Evolutionary conservation across 2,329 filamentous ascomycete genomes (phyloP).

Genomic region (Fusarium coicis): DNA sequence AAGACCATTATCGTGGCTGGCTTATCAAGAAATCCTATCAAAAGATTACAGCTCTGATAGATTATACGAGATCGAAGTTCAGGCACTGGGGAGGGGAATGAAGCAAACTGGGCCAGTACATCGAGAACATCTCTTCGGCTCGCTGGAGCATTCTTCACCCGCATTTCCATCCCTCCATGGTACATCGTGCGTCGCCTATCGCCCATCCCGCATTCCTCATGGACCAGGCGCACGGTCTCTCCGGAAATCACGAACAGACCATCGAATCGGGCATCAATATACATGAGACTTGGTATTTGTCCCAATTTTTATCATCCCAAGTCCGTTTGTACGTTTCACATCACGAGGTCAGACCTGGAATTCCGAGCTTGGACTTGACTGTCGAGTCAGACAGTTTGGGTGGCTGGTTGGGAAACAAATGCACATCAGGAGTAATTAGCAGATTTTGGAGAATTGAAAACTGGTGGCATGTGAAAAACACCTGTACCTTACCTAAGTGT

Average conservation of each 20-base stretch:
- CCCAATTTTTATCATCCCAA: background rate
- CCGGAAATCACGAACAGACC: background rate
- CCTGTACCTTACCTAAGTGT: background rate
- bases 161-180: background rate
- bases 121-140: background rate
- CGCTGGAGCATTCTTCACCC: background rate
- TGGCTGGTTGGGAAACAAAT: background rate
- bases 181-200: constrained; percentile 2
- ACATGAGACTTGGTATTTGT: constrained; percentile 1
- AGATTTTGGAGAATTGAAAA: background rate
- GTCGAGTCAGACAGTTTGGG: background rate
- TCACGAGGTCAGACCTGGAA: background rate
- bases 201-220: background rate
- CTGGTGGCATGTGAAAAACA: background rate
- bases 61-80: background rate
- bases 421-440: background rate
- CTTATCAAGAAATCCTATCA: background rate
- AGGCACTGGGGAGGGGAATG: background rate
- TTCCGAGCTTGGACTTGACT: constrained; percentile 8
- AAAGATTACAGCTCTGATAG: background rate
- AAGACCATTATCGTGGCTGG: constrained; percentile 12
- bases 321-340: background rate
- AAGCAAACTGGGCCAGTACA: background rate
- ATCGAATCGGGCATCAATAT: background rate
- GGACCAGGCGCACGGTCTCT: constrained; percentile 13